phyloP scores from a whole-genome alignment of 352 stramenopile species.

The Globisporangium uncinulatum region DNA sequence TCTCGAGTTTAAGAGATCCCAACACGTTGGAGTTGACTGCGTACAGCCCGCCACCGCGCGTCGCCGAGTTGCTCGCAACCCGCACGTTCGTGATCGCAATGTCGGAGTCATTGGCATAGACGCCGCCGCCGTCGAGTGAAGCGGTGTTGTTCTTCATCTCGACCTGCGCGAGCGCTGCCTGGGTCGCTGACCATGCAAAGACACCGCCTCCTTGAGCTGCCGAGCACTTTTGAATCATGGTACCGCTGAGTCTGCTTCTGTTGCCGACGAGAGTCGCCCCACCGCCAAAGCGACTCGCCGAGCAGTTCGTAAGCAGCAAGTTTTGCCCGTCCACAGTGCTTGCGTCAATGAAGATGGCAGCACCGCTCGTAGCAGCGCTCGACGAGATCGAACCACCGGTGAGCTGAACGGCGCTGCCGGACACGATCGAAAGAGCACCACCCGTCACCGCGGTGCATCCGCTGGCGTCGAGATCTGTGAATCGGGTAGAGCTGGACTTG shows the following conservation, averaged over 20 bases:
- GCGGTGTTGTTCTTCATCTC: constrained; percentile 15
- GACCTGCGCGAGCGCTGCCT: constrained; percentile 9
- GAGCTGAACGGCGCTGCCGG: constrained; percentile 17
- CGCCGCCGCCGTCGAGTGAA: constrained; percentile 20
- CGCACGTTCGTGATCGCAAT: constrained; percentile 9
- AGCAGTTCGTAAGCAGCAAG: constrained; percentile 7
- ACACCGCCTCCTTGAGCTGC: constrained; percentile 24
- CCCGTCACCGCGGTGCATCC: constrained; percentile 18
- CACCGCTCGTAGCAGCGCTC: constrained; percentile 18
- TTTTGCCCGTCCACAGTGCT: constrained; percentile 17
- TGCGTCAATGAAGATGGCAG: constrained; percentile 24
- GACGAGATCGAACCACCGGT: constrained; percentile 2
- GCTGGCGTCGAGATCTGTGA: neutral
- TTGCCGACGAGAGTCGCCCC: constrained; percentile 24
- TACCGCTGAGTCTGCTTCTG: constrained; percentile 17
- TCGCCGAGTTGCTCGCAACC: constrained; percentile 19
- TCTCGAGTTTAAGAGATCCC: constrained; percentile 13
- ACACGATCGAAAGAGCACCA: constrained; percentile 19
- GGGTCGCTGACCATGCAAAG: neutral
- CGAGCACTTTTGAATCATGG: constrained; percentile 19
- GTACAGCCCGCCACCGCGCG: constrained; percentile 22
- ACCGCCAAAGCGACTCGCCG: constrained; percentile 17
- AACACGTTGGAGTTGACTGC: constrained; percentile 16
- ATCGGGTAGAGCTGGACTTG: constrained; percentile 9
- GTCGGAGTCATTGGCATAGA: constrained; percentile 8